phyloP scores from a whole-genome alignment of 768 basidiomycete genomes.

The Dentipellis fragilis region DNA sequence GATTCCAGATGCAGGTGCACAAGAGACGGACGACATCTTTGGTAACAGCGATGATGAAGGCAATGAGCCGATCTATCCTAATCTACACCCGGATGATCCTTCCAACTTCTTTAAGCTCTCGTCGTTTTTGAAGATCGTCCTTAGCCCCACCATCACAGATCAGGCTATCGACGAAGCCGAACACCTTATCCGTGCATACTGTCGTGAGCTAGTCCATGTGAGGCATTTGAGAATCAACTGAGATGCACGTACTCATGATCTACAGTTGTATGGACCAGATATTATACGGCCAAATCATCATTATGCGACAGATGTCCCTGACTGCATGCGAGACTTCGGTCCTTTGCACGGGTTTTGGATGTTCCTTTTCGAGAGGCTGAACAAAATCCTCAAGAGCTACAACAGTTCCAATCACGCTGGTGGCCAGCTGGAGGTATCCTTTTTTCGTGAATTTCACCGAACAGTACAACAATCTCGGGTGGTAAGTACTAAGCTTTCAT shows the following conservation, averaged over 20 bases:
- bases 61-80: neutral
- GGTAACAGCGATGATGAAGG: neutral
- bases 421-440: constrained; percentile 21
- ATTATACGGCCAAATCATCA: constrained; percentile 29
- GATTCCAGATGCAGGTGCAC: neutral
- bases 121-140: constrained; percentile 9
- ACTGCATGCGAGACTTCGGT: constrained; percentile 21
- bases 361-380: constrained; percentile 26
- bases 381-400: constrained; percentile 27
- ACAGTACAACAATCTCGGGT: neutral
- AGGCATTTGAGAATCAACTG: no score
- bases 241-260: no score
- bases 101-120: constrained; percentile 17
- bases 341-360: constrained; percentile 29
- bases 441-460: constrained; percentile 21
- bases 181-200: constrained; percentile 16
- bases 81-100: constrained; percentile 13
- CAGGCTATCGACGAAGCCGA: constrained; percentile 9
- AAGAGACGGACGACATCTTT: neutral
- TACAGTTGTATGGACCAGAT: constrained; percentile 23
- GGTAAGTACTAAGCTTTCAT: neutral
- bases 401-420: constrained; percentile 23
- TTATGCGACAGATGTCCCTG: constrained; percentile 22
- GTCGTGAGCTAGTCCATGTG: constrained; percentile 14
- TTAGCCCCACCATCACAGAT: constrained; percentile 3